Conservation (phyloP, 129 eudicot genomes). For the Rutidosis leptorrhynchoides region DNA sequence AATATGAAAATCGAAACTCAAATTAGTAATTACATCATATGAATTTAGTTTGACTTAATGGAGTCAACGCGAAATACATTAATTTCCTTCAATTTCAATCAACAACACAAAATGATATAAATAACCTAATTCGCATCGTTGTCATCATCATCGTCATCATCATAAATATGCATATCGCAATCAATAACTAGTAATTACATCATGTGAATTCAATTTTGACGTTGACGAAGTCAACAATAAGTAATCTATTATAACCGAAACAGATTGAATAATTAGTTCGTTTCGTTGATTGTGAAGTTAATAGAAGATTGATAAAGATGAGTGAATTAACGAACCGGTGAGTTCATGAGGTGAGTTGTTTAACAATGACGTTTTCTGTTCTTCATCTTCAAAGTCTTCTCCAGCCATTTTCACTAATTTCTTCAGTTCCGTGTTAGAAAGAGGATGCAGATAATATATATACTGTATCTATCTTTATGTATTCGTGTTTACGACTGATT, state of each 20-base stretch:
- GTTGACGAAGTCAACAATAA: neutral
- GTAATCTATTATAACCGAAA: neutral
- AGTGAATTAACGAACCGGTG: conserved; percentile 28
- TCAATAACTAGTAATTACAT: neutral
- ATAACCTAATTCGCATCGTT: too few relatives aligned
- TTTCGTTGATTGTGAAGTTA: neutral
- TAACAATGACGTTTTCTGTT: too few relatives aligned
- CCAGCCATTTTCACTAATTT: too few relatives aligned
- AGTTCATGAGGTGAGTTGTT: too few relatives aligned
- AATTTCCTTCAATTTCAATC: neutral
- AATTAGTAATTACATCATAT: neutral
- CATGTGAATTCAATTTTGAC: neutral
- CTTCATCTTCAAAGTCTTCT: too few relatives aligned
- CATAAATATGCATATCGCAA: neutral
- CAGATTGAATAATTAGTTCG: neutral
- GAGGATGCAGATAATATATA: too few relatives aligned
- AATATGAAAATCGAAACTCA: neutral
- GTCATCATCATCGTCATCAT: neutral
- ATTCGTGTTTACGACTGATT: too few relatives aligned
- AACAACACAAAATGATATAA: neutral
- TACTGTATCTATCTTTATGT: too few relatives aligned
- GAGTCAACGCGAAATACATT: neutral
- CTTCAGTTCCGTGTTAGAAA: too few relatives aligned
- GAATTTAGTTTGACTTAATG: neutral
- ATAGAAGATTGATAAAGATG: neutral